Base-by-base conservation (phyloP, 805 yeast genomes). In the Starmerella vitae region DNA sequence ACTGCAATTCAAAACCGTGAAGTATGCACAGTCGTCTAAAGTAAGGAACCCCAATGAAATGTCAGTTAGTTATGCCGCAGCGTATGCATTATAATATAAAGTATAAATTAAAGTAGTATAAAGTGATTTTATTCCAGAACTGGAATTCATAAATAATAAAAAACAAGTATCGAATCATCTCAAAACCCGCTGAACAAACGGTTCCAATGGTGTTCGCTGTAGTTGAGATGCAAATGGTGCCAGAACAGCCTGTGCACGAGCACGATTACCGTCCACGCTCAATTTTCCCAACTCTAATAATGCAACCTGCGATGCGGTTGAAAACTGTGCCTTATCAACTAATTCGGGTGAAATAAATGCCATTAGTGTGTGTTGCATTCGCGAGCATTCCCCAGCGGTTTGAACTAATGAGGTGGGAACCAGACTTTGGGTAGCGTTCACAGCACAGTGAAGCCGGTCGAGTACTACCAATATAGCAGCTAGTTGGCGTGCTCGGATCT, bases 61-160 rank as follows among this genome's bases (percentile, higher is more conserved):
- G 46, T 80, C 93, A 57, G 97, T 88, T n/a, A 80, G 93, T 43
- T 88, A 88, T 58, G 93, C 88, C 1, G 71, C 88, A 33, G 95
- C 88, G 0, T 78, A 71, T 52, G 78, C 68, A 12, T 18, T 14
- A 25, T 21, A 27, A 12, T 14, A 28, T 27, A 17, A 7, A 25
- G 15, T 25, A 12, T n/a, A n/a, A n/a, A n/a, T n/a, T n/a, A n/a
- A 22, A 22, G 12, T 22, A 22, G 7, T 22, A 22, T 22, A 22
- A 7, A 22, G 7, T 22, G 12, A 22, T 8, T 22, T 22, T 22
- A 22, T 22, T 7, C 26, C 26, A 8, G 26, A 22, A 22, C n/a
- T n/a, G n/a, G 12, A 22, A 22, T 22, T 33, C 25, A 26, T 6
- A 7, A 34, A 34, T 22, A 5, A 21, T 30, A 30, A 30, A 10